A percentile compares a stretch with the other conserved stretches of the same genome.
phyloP scores from a whole-genome alignment of 73 alveolate species.

The Paramecium bursaria region DNA sequence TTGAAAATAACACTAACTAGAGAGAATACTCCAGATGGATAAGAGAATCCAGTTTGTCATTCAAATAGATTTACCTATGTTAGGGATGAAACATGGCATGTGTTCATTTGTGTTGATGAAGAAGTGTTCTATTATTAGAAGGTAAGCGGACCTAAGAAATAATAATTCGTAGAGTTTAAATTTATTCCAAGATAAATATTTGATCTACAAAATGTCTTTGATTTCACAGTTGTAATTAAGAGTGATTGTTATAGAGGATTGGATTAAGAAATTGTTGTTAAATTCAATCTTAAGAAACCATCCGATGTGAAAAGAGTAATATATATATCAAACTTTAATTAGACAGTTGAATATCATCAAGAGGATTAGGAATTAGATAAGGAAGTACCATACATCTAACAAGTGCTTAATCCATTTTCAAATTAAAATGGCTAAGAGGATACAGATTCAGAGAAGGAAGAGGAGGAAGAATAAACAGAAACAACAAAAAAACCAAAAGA shows the following conservation, averaged over 20 bases:
- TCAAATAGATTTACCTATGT: constrained; percentile 60
- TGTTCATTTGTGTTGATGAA: background rate
- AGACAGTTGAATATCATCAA: constrained; percentile 50
- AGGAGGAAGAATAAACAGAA: background rate
- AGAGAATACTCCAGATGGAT: constrained; percentile 29
- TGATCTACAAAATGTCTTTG: constrained; percentile 23
- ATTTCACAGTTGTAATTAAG: background rate
- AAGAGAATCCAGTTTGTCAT: constrained; percentile 45
- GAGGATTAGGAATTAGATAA: constrained; percentile 59
- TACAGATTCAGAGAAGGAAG: constrained; percentile 58
- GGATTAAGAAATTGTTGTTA: constrained; percentile 40
- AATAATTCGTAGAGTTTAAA: constrained; percentile 18
- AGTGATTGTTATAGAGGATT: constrained; percentile 51
- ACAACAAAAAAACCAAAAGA: no score
- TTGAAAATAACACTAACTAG: constrained; percentile 30
- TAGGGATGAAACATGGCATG: constrained; percentile 52
- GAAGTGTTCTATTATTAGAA: constrained; percentile 17
- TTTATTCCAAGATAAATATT: background rate
- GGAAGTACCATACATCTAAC: constrained; percentile 38
- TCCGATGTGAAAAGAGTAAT: constrained; percentile 32
- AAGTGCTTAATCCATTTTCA: constrained; percentile 12
- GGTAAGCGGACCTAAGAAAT: background rate
- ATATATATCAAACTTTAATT: background rate
- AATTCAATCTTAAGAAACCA: constrained; percentile 11
- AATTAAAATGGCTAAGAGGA: constrained; percentile 21